Base-by-base conservation (phyloP, 2,329 filamentous ascomycete species). In the Pseudodiploospora longispora region DNA sequence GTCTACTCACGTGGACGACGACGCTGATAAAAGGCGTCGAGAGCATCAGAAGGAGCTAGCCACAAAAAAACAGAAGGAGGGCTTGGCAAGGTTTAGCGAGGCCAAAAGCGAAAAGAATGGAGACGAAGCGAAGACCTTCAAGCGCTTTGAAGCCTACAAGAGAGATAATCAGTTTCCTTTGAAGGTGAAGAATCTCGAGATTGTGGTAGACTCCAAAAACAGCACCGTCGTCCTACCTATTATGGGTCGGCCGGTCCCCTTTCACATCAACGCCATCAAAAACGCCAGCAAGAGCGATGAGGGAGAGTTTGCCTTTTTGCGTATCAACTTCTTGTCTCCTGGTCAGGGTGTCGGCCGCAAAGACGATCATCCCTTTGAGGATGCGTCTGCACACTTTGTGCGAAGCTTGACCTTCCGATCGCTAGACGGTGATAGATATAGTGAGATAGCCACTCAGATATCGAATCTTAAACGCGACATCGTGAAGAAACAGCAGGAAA, bases 141-240 rank as follows among this genome's bases (percentile, higher is more conserved):
- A 97, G 72, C 87, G 89, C 44, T 98, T 97, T 60, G 93, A 98
- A 65, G 98, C 93, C 0, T 98, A 98, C 71, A 98, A 97, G 73
- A 82, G 91, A 48, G 93, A 97, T 63, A 95, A 94, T 55, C 91
- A 97, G 64, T 81, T 98, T 43, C 93, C 93, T 2, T 61, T 76
- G 10, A 83, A 82, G 58, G 82, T 95, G 52, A 85, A 85, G 62
- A 91, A 95, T 56, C 73, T 97, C 45, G 83, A 87, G 50, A 88
- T 98, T 49, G 78, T 95, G 27, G 88, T 97, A 10, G 93, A 98
- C 60, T 76, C 80, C 54, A 97, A 95, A 71, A 93, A 88, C 57
- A 79, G 79, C 45, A 96, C 91, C 0, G 80, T 98, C 46, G 84
- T 98, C 42, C 78, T 98, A 36, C 93, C 94, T 3, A 91, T 98